phyloP scores from a whole-genome alignment of 345 rosid genomes.

The Aquilaria yunnanensis region DNA sequence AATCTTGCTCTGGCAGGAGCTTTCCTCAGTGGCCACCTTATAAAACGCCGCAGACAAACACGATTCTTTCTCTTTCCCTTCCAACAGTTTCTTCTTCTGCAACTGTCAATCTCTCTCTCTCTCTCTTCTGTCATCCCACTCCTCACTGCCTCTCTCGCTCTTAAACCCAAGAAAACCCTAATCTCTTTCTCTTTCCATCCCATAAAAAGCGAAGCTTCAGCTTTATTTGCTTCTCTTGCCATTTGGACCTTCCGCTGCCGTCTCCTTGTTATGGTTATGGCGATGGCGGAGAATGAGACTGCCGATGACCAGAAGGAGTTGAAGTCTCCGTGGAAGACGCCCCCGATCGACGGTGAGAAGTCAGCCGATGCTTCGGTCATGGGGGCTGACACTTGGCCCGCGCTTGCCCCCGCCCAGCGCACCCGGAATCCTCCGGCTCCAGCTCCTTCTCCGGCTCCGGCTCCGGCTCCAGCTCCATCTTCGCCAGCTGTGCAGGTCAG shows the following conservation, averaged over 20 bases:
- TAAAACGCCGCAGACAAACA: background rate
- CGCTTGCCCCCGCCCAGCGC: constrained; percentile 65
- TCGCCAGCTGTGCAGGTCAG: constrained; percentile 27
- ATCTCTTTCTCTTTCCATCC: background rate
- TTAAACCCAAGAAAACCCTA: background rate
- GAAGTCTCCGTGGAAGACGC: constrained; percentile 80
- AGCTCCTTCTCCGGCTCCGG: constrained; percentile 22
- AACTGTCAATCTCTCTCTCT: constrained; percentile 11
- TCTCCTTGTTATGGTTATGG: constrained; percentile 19
- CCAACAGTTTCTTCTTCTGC: constrained; percentile 12
- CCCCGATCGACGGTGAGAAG: constrained; percentile 23
- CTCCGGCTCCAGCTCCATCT: constrained; percentile 13
- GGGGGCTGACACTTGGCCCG: constrained; percentile 87
- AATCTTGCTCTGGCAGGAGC: background rate
- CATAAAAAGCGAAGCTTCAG: background rate
- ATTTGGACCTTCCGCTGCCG: background rate
- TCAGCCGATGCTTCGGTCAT: constrained; percentile 55
- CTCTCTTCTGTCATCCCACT: background rate
- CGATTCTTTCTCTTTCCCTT: background rate
- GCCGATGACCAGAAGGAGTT: constrained; percentile 45
- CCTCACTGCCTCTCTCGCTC: background rate
- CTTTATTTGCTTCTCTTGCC: background rate
- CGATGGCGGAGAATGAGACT: constrained; percentile 57
- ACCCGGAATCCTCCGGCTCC: constrained; percentile 25
- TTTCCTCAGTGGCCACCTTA: background rate